Evolutionary conservation across 164 flowering plant genomes (phyloP).

Genomic region (Kalanchoe fedtschenkoi): DNA sequence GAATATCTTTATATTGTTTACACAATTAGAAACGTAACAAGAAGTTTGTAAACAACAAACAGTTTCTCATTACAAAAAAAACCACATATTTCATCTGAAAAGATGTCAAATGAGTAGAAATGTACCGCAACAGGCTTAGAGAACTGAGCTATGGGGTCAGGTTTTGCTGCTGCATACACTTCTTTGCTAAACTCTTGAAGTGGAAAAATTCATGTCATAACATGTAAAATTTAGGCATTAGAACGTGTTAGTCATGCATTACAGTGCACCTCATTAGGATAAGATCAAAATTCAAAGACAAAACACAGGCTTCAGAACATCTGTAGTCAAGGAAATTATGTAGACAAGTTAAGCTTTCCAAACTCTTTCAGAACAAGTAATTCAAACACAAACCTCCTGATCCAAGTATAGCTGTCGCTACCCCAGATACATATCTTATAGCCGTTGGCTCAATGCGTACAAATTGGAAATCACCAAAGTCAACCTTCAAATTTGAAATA

Average conservation of each 20-base stretch:
- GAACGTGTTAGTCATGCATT: not conserved
- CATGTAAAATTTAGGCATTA: not conserved
- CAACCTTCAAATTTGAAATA: slow-evolving; percentile 49
- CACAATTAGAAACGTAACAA: not conserved
- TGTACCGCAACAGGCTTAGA: slow-evolving; percentile 74
- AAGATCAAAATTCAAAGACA: not conserved
- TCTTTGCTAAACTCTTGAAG: slow-evolving; percentile 44
- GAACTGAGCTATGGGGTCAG: slow-evolving; percentile 85
- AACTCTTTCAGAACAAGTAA: not conserved
- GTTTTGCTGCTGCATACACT: slow-evolving; percentile 59
- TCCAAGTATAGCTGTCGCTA: slow-evolving; percentile 82
- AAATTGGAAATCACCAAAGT: slow-evolving; percentile 90
- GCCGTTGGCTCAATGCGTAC: slow-evolving; percentile 76
- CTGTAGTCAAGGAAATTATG: not conserved
- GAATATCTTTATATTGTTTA: no score
- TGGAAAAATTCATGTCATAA: not conserved
- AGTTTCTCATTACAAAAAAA: not conserved
- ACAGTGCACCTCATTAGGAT: not conserved
- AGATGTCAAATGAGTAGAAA: not conserved
- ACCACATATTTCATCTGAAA: no score
- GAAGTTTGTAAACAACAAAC: not conserved
- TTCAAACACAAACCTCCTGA: slow-evolving; percentile 64
- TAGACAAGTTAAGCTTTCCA: not conserved
- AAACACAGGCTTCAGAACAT: not conserved
- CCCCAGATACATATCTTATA: slow-evolving; percentile 80